Base-by-base conservation (phyloP, 768 basidiomycete species). In the Suillus variegatus region DNA sequence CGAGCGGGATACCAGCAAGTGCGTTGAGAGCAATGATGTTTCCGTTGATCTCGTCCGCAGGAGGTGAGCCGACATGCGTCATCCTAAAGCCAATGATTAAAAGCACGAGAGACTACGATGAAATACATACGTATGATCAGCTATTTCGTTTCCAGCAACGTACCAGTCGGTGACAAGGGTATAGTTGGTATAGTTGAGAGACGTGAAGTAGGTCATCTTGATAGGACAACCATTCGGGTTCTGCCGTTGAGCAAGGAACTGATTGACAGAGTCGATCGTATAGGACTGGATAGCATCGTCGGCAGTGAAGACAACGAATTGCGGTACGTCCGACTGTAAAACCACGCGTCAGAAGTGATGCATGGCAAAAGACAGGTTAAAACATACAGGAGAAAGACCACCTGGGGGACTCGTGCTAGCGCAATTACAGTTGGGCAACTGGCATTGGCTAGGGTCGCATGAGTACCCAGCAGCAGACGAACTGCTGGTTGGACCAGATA, bases 101-200 rank as follows among this genome's bases (percentile, higher is more conserved):
- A 43, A 14, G 36, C 20, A 16, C 32, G 8, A 8, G 41, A 16
- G 18, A 25, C 18, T 28, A 25, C 0, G 28, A 40, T 12, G 14
- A 20, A 35, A 46, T 51, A 80, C 86, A 70, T 75, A 88, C 86
- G 90, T 89, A 73, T 90, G 88, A 77, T 91, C 90, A 38, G 89
- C 90, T 68, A 94, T 92, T 74, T 94, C 92, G 73, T 93, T 93
- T 25, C 92, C 92, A 4, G 88, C 89, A 38, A 92, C 90, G 74
- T 79, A 93, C 89, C 89, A 92, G 74, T 92, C 90, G 79, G 80
- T 92, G 47, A 92, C 88, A 57, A 91, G 82, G 1, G 88, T 87
- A 75, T 88, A 91, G 74, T 93, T 92, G 16, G 91, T 93, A 76
- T 86, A 93, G 61, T 83, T 84, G 43, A 92, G 77, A 3, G 88